These are phyloP conservation scores for Sclerotinia glacialis DNA, from an alignment of 2,329 filamentous ascomycete genomes.

Conservation along the genomic window DNA sequence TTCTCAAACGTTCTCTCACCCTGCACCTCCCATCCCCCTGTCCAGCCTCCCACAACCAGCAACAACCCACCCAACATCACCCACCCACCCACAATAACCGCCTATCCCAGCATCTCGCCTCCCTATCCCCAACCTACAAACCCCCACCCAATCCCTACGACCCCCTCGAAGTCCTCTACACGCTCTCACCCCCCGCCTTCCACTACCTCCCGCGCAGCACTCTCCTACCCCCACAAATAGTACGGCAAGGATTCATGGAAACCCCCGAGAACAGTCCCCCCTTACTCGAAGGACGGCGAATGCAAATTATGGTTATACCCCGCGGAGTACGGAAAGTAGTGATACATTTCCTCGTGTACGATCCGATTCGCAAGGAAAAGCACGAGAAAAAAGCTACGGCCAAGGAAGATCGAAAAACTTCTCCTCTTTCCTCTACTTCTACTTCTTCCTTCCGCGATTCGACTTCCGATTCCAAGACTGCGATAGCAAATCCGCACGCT, in stretches of 20 bases:
- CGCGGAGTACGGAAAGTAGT: constrained; percentile 21
- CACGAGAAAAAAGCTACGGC: no score
- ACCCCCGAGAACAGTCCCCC: constrained; percentile 24
- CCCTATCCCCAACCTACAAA: not conserved
- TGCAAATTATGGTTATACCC: constrained; percentile 26
- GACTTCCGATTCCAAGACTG: no score
- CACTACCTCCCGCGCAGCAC: constrained; percentile 19
- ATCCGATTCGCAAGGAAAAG: not conserved
- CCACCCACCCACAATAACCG: not conserved
- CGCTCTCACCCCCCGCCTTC: constrained; percentile 24
- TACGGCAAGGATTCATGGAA: constrained; percentile 17
- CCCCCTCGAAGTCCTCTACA: constrained; percentile 28
- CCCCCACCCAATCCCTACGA: constrained; percentile 9
- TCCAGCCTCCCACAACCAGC: not conserved
- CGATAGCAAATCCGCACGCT: no score
- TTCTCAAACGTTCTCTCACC: not conserved
- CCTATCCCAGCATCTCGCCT: not conserved
- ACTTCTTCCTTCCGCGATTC: no score
- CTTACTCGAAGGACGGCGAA: constrained; percentile 26
- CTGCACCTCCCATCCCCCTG: not conserved
- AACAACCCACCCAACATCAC: no score
- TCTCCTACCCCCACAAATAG: constrained; percentile 16
- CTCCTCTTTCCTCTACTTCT: not conserved
- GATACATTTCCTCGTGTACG: constrained; percentile 18
- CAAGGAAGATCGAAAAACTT: not conserved